Evolutionary conservation across 140 eudicot species (phyloP), one percentile per base, ranked within the genome.

Genomic region (Senecio squalidus): DNA sequence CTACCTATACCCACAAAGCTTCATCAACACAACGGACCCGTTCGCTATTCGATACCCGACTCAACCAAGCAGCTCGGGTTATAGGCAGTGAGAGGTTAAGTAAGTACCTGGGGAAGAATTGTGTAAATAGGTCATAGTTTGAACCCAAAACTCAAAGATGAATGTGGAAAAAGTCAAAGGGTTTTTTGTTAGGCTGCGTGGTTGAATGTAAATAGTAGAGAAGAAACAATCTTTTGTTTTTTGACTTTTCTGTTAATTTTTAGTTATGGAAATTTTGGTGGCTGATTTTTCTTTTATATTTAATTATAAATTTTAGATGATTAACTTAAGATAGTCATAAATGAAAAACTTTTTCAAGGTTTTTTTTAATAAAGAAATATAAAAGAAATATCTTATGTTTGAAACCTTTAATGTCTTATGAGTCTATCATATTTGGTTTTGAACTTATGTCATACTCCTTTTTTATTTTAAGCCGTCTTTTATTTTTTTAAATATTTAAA

Each of bases 1-100:
- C 0, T 76, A 51, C 54, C 16, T 56, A 3, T 62, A 60, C 45
- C 21, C 70, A 0, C 74, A 56, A 27, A 55, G 71, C 45, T 62
- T 70, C 18, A 2, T 57, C 46, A 64, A 62, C 66, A 17, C 75
- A 25, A 7, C 54, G 1, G 96, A 88, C 80, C 85, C 81, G 55
- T 81, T 78, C 57, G 87, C 76, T 15, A 66, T 80, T 21, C 79
- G 86, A 59, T 70, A 78, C 82, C 80, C 89, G 71, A 73, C 67
- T 56, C 94, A 75, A 28, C 41, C 58, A 16, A 55, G 76, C 9
- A 64, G 63, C 33, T 68, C 57, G 16, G 78, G 83, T 54, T 69
- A 70, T 23, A 48, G 65, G 45, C 17, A 49, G 53, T 74, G 54
- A 75, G 14, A 36, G 24, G n/a, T 15, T 11, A 10, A 25, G 2